These are phyloP conservation scores for Mycena chlorophos DNA, from an alignment of 768 basidiomycete genomes.

Conservation along the genomic window DNA sequence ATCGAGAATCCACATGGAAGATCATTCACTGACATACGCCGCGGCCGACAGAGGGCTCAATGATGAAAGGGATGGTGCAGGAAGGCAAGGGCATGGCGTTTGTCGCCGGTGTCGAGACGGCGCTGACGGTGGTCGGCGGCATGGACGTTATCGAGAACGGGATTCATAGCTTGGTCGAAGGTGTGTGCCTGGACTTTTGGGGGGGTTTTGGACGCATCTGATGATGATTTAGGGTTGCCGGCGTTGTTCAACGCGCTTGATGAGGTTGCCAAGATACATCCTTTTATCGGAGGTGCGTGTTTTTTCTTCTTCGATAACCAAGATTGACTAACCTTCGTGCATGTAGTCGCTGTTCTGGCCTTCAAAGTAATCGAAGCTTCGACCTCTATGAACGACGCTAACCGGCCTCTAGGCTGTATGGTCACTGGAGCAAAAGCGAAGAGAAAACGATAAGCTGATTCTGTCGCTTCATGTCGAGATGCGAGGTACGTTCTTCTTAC, in stretches of 20 bases:
- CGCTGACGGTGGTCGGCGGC: constrained; percentile 7
- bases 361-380: constrained; percentile 16
- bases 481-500: not conserved
- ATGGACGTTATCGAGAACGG: constrained; percentile 22
- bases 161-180: constrained; percentile 24
- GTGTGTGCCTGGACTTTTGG: constrained; percentile 2
- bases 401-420: constrained; percentile 38
- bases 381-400: constrained; percentile 8
- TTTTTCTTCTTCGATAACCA: not conserved
- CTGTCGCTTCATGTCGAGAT: not conserved
- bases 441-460: not conserved
- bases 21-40: not conserved
- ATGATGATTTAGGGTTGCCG: not conserved
- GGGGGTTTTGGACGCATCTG: not conserved
- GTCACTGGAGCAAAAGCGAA: not conserved
- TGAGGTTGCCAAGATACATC: constrained; percentile 30
- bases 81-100: constrained; percentile 11
- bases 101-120: constrained; percentile 14
- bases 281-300: constrained; percentile 28
- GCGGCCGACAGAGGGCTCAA: constrained; percentile 10
- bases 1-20: not conserved
- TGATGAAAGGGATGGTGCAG: constrained; percentile 9
- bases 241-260: constrained; percentile 27
- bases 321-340: not conserved
- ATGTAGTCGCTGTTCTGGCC: constrained; percentile 22